A percentile compares a stretch with the other conserved stretches of the same genome.
Evolutionary conservation across 2,329 filamentous ascomycete species (phyloP).

Genomic region (Aspergillus hiratsukae): DNA sequence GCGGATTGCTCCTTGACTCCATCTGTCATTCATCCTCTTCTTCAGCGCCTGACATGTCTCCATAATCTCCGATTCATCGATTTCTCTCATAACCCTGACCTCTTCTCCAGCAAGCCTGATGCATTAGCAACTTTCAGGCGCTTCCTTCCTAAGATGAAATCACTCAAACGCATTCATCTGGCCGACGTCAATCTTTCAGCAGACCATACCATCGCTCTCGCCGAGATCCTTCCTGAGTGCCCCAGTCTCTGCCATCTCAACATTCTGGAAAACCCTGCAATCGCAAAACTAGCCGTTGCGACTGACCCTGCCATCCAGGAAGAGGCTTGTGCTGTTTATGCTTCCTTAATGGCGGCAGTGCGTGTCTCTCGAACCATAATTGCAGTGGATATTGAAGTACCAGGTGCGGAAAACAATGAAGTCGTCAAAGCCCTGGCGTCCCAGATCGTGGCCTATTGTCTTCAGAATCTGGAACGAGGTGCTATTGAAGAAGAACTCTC

Average conservation of each 20-base stretch:
- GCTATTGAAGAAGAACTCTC: slow-evolving; percentile 59
- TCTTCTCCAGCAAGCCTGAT: slow-evolving; percentile 72
- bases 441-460: slow-evolving; percentile 89
- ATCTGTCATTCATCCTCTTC: slow-evolving; percentile 65
- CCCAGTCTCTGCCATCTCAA: slow-evolving; percentile 78
- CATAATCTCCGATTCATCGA: slow-evolving; percentile 81
- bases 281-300: slow-evolving; percentile 66
- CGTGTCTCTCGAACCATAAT: slow-evolving; percentile 79
- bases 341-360: slow-evolving; percentile 82
- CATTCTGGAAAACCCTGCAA: slow-evolving; percentile 68
- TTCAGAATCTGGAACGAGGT: slow-evolving; percentile 81
- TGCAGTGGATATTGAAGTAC: slow-evolving; percentile 87
- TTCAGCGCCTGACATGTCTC: slow-evolving; percentile 68
- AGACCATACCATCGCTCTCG: slow-evolving; percentile 84
- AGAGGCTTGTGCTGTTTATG: slow-evolving; percentile 89
- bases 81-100: slow-evolving; percentile 77
- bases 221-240: slow-evolving; percentile 84
- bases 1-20: slow-evolving; percentile 79
- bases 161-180: slow-evolving; percentile 80
- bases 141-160: slow-evolving; percentile 74
- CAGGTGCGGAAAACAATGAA: slow-evolving; percentile 74
- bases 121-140: slow-evolving; percentile 71
- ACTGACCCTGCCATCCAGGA: slow-evolving; percentile 77
- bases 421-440: slow-evolving; percentile 88
- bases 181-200: slow-evolving; percentile 77